Base-by-base conservation (phyloP, 2,329 filamentous ascomycete species). In the Phialocephala sp. region DNA sequence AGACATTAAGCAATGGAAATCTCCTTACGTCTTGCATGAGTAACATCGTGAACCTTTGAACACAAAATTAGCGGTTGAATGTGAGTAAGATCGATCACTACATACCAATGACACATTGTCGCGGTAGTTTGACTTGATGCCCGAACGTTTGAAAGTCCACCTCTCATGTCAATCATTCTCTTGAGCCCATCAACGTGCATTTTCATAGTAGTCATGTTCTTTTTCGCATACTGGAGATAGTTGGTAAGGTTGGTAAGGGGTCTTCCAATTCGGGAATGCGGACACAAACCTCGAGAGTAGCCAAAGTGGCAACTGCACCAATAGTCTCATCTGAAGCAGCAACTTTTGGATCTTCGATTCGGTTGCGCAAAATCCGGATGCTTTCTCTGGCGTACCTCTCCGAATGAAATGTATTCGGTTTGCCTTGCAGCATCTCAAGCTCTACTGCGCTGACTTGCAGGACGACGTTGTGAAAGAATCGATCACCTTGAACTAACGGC, bases 161-260 rank as follows among this genome's bases (percentile, higher is more conserved):
- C 62, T 45, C 62, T 37, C 27, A 60, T 24, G 11, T 20, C 20
- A 20, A 64, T 32, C 62, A 64, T 64, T n/a, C 47, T 52, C 27
- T 64, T 59, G 12, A 64, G 22, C 18, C 63, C 52, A 47, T 62
- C 59, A 27, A 65, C 24, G 59, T 64, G 62, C 59, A 43, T 62
- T 32, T 50, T 65, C 52, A 54, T 52, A 27, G 35, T 50, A 5
- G 22, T 35, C 24, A 62, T 59, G 32, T 62, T 65, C 9, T 41
- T 39, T 14, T 59, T 56, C 3, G n/a, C 24, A 59, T 58, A 62
- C 59, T 62, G 24, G n/a, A 14, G 9, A 32, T 3, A 32, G 11
- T 12, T n/a, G n/a, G n/a, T n/a, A n/a, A n/a, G n/a, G n/a, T 5
- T 43, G 50, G 35, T 54, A 45, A 20, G 9, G 43, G 4, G 20